Conservation (phyloP, 371 early-diverging fungal genomes). For the Mortierella sp. region DNA sequence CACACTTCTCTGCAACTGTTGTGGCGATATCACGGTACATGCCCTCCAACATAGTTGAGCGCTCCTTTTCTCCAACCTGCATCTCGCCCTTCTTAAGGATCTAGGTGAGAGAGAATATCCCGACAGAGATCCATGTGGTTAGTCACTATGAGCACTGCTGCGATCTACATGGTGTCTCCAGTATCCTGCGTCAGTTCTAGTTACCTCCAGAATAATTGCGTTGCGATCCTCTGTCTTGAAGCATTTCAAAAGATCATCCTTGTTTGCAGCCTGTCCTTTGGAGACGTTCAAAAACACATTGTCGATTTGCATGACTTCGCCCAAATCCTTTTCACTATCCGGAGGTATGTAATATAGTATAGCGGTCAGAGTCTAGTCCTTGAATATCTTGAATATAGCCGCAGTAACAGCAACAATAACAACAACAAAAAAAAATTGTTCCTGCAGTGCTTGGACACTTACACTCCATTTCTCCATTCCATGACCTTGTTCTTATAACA, state of each 20-base stretch:
- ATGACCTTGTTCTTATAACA: slow-evolving; percentile 99
- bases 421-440: slow-evolving; percentile 1
- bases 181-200: not conserved
- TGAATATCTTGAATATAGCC: not conserved
- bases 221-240: slow-evolving; percentile 91
- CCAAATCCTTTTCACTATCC: slow-evolving; percentile 90
- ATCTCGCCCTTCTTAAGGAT: slow-evolving; percentile 95
- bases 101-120: slow-evolving; percentile 50
- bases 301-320: slow-evolving; percentile 96
- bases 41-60: slow-evolving; percentile 85
- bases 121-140: no score
- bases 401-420: not conserved
- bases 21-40: slow-evolving; percentile 93
- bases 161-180: not conserved
- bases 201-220: slow-evolving; percentile 88
- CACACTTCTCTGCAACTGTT: slow-evolving; percentile 92
- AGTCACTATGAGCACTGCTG: no score
- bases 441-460: slow-evolving; percentile 26
- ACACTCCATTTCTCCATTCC: slow-evolving; percentile 96
- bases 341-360: slow-evolving; percentile 38
- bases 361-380: not conserved
- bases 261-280: slow-evolving; percentile 94
- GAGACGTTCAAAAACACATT: slow-evolving; percentile 95
- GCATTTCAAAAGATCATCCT: slow-evolving; percentile 87
- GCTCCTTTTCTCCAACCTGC: slow-evolving; percentile 96